Evolutionary conservation across 345 rosid genomes (phyloP).

Genomic region (Cardamine resedifolia): DNA sequence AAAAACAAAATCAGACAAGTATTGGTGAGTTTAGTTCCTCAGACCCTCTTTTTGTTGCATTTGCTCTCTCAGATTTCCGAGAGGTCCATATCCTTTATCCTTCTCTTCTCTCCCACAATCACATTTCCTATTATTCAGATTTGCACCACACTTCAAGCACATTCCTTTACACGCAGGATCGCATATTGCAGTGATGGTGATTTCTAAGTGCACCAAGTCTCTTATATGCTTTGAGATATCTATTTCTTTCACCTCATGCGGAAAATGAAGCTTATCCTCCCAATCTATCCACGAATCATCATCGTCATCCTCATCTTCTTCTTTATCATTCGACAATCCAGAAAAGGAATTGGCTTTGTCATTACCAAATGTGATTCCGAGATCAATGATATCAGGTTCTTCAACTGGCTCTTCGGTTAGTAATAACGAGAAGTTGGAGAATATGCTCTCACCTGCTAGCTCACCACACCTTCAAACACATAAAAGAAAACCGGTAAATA

Average conservation of each 20-base stretch:
- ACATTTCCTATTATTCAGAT: constrained; percentile 65
- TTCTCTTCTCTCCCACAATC: constrained; percentile 51
- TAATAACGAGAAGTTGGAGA: constrained; percentile 72
- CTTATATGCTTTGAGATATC: constrained; percentile 85
- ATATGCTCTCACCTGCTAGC: constrained; percentile 67
- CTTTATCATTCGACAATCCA: constrained; percentile 21
- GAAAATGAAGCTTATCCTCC: constrained; percentile 82
- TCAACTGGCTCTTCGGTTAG: constrained; percentile 68
- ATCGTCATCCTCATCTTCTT: constrained; percentile 45
- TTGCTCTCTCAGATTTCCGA: constrained; percentile 61
- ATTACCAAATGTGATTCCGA: constrained; percentile 49
- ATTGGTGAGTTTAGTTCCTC: constrained; percentile 13
- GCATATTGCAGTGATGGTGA: constrained; percentile 63
- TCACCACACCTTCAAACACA: constrained; percentile 64
- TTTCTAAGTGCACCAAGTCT: constrained; percentile 81
- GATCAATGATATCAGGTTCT: constrained; percentile 63
- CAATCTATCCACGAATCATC: constrained; percentile 61
- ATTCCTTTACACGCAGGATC: constrained; percentile 74
- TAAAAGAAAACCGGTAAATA: not conserved
- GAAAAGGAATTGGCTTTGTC: constrained; percentile 36
- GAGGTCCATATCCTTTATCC: constrained; percentile 61
- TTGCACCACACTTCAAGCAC: constrained; percentile 76
- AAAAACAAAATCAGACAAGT: not conserved
- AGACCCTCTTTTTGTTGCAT: constrained; percentile 50
- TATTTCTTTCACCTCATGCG: constrained; percentile 59